Conservation (phyloP, 106 monocot species). For the Posidonia australis region DNA sequence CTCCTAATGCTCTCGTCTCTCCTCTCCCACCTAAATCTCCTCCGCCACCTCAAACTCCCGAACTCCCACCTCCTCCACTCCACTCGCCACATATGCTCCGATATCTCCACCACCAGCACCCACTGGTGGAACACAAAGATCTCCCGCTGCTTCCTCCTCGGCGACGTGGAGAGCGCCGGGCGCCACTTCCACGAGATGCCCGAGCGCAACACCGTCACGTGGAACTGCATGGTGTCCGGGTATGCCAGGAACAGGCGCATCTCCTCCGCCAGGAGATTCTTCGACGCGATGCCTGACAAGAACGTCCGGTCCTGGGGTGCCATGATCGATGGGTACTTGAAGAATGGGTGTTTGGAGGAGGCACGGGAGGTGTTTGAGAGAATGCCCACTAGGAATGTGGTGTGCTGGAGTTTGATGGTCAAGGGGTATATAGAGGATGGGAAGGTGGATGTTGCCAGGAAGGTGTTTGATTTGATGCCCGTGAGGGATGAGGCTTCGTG, state of each 20-base stretch:
- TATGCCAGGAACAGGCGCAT: constrained; percentile 23
- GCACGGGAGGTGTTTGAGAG: constrained; percentile 44
- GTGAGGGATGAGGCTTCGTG: constrained; percentile 41
- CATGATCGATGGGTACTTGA: constrained; percentile 41
- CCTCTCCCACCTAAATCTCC: background rate
- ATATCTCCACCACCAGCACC: background rate
- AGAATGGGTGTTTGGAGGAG: constrained; percentile 34
- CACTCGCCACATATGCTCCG: background rate
- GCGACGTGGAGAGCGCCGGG: constrained; percentile 33
- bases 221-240: constrained; percentile 73
- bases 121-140: constrained; percentile 47
- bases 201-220: constrained; percentile 41
- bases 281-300: constrained; percentile 41
- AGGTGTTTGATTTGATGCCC: constrained; percentile 65
- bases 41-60: background rate
- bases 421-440: constrained; percentile 34
- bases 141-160: constrained; percentile 27
- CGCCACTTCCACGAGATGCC: constrained; percentile 48
- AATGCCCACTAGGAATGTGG: constrained; percentile 49
- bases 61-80: background rate
- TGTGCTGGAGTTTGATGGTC: constrained; percentile 73
- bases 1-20: background rate
- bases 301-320: constrained; percentile 48
- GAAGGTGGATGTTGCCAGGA: constrained; percentile 26
- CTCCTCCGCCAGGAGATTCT: constrained; percentile 24